These are phyloP conservation scores for Pseudisothecium myosuroides DNA, from an alignment of 225 moss, liverwort and hornwort species.

Conservation along the genomic window DNA sequence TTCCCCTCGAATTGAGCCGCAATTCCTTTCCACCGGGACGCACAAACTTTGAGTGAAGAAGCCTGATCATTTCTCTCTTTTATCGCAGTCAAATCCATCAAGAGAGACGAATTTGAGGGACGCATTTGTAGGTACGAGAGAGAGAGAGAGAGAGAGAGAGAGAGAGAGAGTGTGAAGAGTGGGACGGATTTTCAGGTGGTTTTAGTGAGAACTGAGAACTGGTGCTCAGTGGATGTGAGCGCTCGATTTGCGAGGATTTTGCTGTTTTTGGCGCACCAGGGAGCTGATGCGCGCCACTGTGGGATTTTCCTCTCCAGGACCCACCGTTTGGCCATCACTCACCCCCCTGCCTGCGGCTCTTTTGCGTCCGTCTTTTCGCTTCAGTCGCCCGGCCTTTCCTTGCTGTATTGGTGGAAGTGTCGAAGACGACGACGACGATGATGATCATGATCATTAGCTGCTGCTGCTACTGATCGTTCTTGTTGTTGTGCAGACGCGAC, in stretches of 20 bases:
- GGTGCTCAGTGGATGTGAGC: not conserved
- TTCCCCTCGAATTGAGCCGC: not conserved
- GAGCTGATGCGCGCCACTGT: conserved; percentile 12
- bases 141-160: too few relatives aligned
- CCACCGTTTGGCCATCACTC: conserved; percentile 3
- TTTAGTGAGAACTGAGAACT: not conserved
- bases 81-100: not conserved
- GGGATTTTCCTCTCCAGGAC: not conserved
- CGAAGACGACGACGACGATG: not conserved
- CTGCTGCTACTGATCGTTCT: not conserved
- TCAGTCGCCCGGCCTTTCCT: not conserved
- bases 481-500: too few relatives aligned
- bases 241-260: conserved; percentile 5
- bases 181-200: not conserved
- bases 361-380: not conserved
- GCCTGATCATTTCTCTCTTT: not conserved
- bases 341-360: not conserved
- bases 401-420: not conserved
- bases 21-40: not conserved
- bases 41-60: too few relatives aligned
- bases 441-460: not conserved
- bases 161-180: not conserved
- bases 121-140: not conserved
- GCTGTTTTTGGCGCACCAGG: conserved; percentile 10
- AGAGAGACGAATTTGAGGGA: too few relatives aligned